phyloP scores from a whole-genome alignment of 148 eudicot genomes.

The Rhododendron simsii region DNA sequence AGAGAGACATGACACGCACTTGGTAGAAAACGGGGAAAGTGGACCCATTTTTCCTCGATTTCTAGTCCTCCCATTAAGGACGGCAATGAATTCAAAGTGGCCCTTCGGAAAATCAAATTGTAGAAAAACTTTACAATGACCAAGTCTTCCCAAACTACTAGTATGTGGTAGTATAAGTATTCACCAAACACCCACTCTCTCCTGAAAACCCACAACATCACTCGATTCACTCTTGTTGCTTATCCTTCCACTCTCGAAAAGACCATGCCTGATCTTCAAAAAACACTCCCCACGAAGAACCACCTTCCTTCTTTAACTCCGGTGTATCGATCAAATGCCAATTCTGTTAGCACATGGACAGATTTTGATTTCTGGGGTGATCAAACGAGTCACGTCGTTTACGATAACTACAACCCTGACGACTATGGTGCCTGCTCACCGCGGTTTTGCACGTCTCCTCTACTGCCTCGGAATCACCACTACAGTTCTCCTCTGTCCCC shows the following conservation, averaged over 20 bases:
- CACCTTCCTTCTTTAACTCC: not conserved
- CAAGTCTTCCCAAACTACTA: not conserved
- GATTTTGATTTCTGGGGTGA: slow-evolving; percentile 13
- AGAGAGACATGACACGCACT: not conserved
- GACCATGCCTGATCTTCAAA: not conserved
- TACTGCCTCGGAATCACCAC: slow-evolving; percentile 9
- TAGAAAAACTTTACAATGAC: not conserved
- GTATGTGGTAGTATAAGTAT: not conserved
- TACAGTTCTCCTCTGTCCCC: slow-evolving; percentile 10
- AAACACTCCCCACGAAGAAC: not conserved
- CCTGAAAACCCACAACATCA: not conserved
- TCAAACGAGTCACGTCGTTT: not conserved
- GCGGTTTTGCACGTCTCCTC: slow-evolving; percentile 12
- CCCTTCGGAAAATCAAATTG: not conserved
- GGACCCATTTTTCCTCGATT: not conserved
- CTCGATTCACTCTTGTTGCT: not conserved
- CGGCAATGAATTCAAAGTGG: slow-evolving; percentile 11
- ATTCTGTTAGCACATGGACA: not conserved
- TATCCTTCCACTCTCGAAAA: not conserved
- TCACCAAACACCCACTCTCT: not conserved
- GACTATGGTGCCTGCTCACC: slow-evolving; percentile 12
- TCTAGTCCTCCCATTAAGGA: not conserved
- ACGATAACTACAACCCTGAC: not conserved
- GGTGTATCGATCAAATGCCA: not conserved
- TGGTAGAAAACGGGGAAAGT: not conserved